phyloP scores from a whole-genome alignment of 371 early-diverging fungal genomes.

The Mortierella polycephala region DNA sequence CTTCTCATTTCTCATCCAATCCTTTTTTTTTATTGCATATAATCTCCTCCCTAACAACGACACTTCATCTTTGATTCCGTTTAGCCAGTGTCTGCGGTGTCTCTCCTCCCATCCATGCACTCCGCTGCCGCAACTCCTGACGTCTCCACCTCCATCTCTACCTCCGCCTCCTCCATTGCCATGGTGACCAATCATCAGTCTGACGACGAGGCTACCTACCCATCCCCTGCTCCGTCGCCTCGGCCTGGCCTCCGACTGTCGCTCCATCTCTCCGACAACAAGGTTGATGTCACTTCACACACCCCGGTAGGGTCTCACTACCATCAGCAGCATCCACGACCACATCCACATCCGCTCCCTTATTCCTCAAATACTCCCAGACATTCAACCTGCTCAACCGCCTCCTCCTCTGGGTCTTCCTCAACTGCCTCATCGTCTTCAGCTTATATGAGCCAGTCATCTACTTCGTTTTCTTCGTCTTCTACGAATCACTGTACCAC shows the following conservation, averaged over 20 bases:
- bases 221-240: constrained; percentile 47
- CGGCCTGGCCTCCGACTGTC: constrained; percentile 45
- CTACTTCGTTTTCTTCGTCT: constrained; percentile 12
- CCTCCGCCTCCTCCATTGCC: neutral
- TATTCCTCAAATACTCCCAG: constrained; percentile 26
- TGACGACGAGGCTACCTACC: constrained; percentile 30
- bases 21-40: neutral
- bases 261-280: constrained; percentile 34
- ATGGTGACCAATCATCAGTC: constrained; percentile 4
- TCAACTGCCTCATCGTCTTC: constrained; percentile 7
- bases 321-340: neutral
- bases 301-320: neutral
- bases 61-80: neutral
- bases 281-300: constrained; percentile 35
- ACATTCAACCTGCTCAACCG: constrained; percentile 14
- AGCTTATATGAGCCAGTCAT: too few species aligned
- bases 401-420: constrained; percentile 7
- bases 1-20: neutral
- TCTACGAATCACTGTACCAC: neutral
- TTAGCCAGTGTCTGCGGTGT: neutral
- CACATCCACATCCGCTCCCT: constrained; percentile 19
- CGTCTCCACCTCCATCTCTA: neutral
- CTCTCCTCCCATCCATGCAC: too few species aligned
- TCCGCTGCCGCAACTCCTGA: too few species aligned
- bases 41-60: neutral